Base-by-base conservation (phyloP, 2,329 filamentous ascomycete species). In the Zasmidium citrigriseum region DNA sequence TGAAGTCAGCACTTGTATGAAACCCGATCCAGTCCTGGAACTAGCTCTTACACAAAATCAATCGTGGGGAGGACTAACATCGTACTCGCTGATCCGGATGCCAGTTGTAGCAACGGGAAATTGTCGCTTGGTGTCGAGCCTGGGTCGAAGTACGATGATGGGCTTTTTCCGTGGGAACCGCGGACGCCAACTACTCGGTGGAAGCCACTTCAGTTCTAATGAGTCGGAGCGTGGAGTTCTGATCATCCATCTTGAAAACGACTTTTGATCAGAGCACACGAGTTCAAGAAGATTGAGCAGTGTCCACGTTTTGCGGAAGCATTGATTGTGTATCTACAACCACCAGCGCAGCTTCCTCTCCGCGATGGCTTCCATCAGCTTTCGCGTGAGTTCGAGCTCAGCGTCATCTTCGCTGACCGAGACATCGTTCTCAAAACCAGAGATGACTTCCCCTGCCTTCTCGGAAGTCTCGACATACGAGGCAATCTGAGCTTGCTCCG, bases 401-500 rank as follows among this genome's bases (percentile, higher is more conserved):
- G 46, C 29, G 3, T 41, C 48, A 4, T 60, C 34, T 14, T 55
- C 47, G 7, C 29, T 47, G 16, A 38, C 18, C 51, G 34, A 49
- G 38, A 54, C 50, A 2, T 48, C 46, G 1, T 54, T 21, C 12
- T 44, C 29, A 12, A 60, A n/a, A 2, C 16, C 11, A 4, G 52
- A 46, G 11, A 60, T 27, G 2, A 49, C 34, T 10, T 47, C 27
- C 27, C 52, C 44, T 3, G 18, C 23, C 22, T 38, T 24, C 18
- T 41, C 23, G 10, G 29, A 29, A 12, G 22, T 46, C 7, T 41
- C 45, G 9, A 48, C 29, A 27, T 51, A 51, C 2, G 23, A 22
- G 1, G 12, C 4, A 10, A 63, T 34, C 38, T 55, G 58, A 20
- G 10, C 18, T 1, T 29, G 41, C 7, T 63, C 61, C 4, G 24